Evolutionary conservation across 2,329 filamentous ascomycete species (phyloP), one percentile per base, ranked within the genome.

Genomic region (Aspergillus latus): DNA sequence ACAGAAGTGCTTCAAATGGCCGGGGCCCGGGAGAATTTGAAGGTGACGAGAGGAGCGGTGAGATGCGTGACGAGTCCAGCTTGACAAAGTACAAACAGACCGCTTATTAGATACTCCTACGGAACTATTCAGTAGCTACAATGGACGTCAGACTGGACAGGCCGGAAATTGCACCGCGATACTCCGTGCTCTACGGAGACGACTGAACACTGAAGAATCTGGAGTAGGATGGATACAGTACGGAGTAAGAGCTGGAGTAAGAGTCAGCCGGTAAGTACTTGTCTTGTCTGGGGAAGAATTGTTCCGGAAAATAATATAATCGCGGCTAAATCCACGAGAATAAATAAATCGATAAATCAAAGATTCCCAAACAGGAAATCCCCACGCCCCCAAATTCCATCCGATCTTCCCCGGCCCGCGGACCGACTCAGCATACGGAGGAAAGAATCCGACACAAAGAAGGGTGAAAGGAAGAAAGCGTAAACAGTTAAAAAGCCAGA

Each of bases 321-420:
- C 34, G 34, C 34, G 34, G 34, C 34, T 37, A 37, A 37, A 37
- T 37, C 9, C 13, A 11, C 34, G 10, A 9, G 10, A 13, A 37
- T 11, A 11, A 13, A 9, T 9, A 37, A 37, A 11, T 37, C 10
- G 13, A 37, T 37, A 37, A 37, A 11, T 13, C 34, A 1, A 37
- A 37, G 3, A 21, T 2, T 21, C 21, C 21, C 21, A 21, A 37
- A 13, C 30, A 37, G 34, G 8, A 37, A 37, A 37, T 13, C 34
- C 34, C 34, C 34, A 37, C 16, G 29, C 44, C 46, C 52, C 52
- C 62, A 53, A 61, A 52, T 52, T 49, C 48, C 55, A 61, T 60
- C 62, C 62, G 62, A 63, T 57, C 57, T 59, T 62, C 62, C 62
- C 62, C 62, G 62, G 62, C 42, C 61, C 62, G 61, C 55, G 59